Percentiles rank a stretch among this genome's conserved stretches.
Evolutionary conservation across 306 rosid genomes (phyloP).

Genomic region (Benincasa hispida): DNA sequence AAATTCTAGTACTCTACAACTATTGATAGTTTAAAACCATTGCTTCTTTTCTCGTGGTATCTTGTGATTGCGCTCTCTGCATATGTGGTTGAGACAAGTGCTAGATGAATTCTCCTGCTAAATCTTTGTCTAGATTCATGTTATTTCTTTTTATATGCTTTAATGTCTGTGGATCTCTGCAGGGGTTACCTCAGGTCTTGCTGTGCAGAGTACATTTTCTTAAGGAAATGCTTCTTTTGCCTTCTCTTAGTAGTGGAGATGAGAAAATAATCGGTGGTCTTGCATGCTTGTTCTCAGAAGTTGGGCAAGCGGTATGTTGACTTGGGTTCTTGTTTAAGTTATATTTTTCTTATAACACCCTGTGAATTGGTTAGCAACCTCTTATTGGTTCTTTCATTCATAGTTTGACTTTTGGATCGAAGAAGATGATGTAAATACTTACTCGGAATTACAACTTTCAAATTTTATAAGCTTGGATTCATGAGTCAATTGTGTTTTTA

Average conservation of each 20-base stretch:
- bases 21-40: neutral
- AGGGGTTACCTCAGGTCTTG: constrained; percentile 89
- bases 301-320: constrained; percentile 73
- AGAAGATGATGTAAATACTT: neutral
- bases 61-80: neutral
- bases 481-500: neutral
- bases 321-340: neutral
- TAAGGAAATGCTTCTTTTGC: constrained; percentile 74
- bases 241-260: constrained; percentile 68
- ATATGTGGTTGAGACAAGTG: neutral
- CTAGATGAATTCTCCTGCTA: neutral
- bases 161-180: constrained; percentile 25
- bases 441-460: neutral
- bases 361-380: neutral
- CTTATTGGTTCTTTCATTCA: neutral
- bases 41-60: neutral
- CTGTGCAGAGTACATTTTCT: constrained; percentile 72
- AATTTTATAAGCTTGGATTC: neutral
- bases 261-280: constrained; percentile 79
- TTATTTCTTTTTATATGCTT: neutral
- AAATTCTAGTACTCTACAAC: neutral
- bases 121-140: neutral
- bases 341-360: neutral
- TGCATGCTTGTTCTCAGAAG: constrained; percentile 84
- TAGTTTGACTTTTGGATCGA: neutral